A percentile compares a stretch with the other conserved stretches of the same genome.
These are phyloP conservation scores for Fusarium sacchari DNA, from an alignment of 2,329 filamentous ascomycete species.

Conservation along the genomic window DNA sequence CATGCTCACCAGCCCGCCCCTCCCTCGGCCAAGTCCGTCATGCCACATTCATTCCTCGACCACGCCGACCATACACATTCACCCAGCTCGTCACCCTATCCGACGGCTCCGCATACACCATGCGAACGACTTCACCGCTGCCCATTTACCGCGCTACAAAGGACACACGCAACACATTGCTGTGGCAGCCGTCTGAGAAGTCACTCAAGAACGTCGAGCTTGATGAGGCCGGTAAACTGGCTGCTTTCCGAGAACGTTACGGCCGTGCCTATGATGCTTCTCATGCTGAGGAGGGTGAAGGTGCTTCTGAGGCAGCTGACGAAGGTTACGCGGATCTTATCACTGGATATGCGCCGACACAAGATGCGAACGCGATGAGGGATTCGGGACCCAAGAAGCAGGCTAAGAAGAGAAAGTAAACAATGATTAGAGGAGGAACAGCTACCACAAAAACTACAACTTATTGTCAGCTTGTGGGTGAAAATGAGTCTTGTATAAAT, in stretches of 20 bases:
- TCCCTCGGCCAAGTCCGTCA: slow-evolving; percentile 72
- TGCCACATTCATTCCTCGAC: slow-evolving; percentile 86
- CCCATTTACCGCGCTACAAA: slow-evolving; percentile 71
- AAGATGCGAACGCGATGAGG: slow-evolving; percentile 50
- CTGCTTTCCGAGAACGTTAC: slow-evolving; percentile 85
- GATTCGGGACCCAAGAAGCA: slow-evolving; percentile 55
- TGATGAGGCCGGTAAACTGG: slow-evolving; percentile 91
- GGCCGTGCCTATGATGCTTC: slow-evolving; percentile 82
- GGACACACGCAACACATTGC: slow-evolving; percentile 86
- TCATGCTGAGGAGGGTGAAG: slow-evolving; percentile 44
- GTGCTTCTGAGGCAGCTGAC: slow-evolving; percentile 40
- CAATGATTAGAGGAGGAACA: neutral
- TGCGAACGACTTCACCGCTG: slow-evolving; percentile 78
- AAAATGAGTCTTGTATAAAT: slow-evolving; percentile 37
- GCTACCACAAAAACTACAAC: neutral
- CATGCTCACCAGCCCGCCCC: slow-evolving; percentile 39
- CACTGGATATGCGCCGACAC: slow-evolving; percentile 56
- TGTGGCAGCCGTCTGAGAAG: slow-evolving; percentile 90
- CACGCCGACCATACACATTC: slow-evolving; percentile 94
- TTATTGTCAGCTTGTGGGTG: neutral
- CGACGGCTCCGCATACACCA: slow-evolving; percentile 86
- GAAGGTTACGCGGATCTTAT: slow-evolving; percentile 58
- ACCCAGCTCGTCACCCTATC: slow-evolving; percentile 95
- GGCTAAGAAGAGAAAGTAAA: slow-evolving; percentile 60
- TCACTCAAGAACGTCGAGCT: slow-evolving; percentile 89